phyloP scores from a whole-genome alignment of 306 rosid species.

The Cucumis melo region DNA sequence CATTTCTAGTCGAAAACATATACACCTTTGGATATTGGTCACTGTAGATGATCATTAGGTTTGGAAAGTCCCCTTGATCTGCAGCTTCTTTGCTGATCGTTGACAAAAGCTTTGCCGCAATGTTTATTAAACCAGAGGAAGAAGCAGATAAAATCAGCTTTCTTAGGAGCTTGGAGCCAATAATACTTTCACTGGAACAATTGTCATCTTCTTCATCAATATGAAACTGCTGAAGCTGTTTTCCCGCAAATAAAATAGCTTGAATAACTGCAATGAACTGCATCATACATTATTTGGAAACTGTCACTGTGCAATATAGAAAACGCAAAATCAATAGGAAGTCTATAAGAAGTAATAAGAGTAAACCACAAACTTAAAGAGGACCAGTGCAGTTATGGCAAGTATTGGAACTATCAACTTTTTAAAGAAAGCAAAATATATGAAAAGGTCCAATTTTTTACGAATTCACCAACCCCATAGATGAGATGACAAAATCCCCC shows the following conservation, averaged over 20 bases:
- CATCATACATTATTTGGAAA: slow-evolving; percentile 11
- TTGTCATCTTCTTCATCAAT: slow-evolving; percentile 27
- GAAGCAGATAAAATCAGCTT: slow-evolving; percentile 65
- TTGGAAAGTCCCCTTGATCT: slow-evolving; percentile 51
- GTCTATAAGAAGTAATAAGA: neutral
- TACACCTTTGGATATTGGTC: slow-evolving; percentile 71
- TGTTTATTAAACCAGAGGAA: slow-evolving; percentile 41
- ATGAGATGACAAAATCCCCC: neutral
- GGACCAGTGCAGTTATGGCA: neutral
- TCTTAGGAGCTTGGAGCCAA: slow-evolving; percentile 46
- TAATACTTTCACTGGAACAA: slow-evolving; percentile 4
- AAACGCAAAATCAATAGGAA: slow-evolving; percentile 4
- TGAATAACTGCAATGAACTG: slow-evolving; percentile 82
- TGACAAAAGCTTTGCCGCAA: slow-evolving; percentile 70
- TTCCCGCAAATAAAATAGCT: slow-evolving; percentile 65
- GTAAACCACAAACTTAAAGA: neutral
- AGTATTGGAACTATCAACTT: neutral
- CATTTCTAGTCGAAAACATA: neutral
- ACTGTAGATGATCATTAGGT: slow-evolving; percentile 38
- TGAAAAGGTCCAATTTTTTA: neutral
- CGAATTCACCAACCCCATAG: neutral
- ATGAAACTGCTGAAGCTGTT: slow-evolving; percentile 68
- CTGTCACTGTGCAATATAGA: neutral
- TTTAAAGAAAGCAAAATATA: neutral
- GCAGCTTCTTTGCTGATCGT: slow-evolving; percentile 68